Base-by-base conservation (phyloP, 2,329 filamentous ascomycete species). In the Colletotrichum cordylinicola region DNA sequence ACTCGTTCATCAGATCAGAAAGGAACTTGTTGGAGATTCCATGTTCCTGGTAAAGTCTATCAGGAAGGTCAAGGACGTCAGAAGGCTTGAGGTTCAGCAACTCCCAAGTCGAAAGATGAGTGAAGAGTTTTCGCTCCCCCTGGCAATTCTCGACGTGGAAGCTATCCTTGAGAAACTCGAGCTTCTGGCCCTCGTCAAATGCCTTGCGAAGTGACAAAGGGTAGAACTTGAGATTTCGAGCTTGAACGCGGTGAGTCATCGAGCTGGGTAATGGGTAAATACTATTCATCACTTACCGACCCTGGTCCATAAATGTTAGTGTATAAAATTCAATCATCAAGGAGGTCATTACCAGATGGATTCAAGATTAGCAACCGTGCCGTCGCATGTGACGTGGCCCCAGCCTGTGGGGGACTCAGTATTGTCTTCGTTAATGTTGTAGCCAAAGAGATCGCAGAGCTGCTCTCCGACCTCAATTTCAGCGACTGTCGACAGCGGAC, bases 211-310 rank as follows among this genome's bases (percentile, higher is more conserved):
- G 80, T 2, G 86, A 83, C 0, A 88, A 79, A 0, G 87, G 86
- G 72, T 88, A 88, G 72, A 87, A 89, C 60, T 88, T 88, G 35
- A 89, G 78, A 71, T 88, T 89, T 8, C 87, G 83, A 24, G 86
- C 86, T 86, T 60, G 39, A 1, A 43, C 24, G 13, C 33, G 29
- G 24, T 70, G 1, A 29, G 67, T 15, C 37, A 10, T 4, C 12
- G 18, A 48, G 39, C 9, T 6, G n/a, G 18, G 18, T 48, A 1
- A 3, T 48, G 18, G 18, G 6, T 4, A 48, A 8, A 18, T 39
- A 10, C 3, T 37, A 2, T 33, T 21, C 8, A 24, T 8, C 3
- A 62, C 67, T 8, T 52, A 70, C 67, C 67, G 9, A 70, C 67
- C 67, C 67, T 70, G 29, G n/a, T 31, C 1, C 21, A 10, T 5